Conservation (phyloP, 129 eudicot genomes). For the Solidago caesia region DNA sequence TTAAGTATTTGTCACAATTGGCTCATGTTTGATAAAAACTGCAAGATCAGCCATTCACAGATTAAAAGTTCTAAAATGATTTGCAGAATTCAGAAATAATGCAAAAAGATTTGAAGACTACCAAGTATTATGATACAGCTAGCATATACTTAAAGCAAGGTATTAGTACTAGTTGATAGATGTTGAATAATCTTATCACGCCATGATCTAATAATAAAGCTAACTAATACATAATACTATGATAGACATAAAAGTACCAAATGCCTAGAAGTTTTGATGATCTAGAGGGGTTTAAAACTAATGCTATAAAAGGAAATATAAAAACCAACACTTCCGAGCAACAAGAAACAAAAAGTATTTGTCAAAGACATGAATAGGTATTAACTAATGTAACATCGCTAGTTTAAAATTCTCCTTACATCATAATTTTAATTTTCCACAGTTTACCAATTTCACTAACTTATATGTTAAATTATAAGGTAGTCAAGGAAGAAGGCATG, state of each 20-base stretch:
- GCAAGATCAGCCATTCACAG: not conserved
- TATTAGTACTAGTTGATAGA: not conserved
- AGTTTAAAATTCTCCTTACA: not conserved
- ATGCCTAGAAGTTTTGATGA: not conserved
- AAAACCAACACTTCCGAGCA: not conserved
- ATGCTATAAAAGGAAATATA: not conserved
- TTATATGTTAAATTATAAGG: too few relatives aligned
- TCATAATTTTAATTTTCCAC: too few relatives aligned
- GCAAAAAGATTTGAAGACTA: not conserved
- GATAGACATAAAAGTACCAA: not conserved
- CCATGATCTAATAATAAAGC: not conserved
- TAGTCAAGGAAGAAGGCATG: not conserved
- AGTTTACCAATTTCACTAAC: too few relatives aligned
- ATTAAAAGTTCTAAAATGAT: not conserved
- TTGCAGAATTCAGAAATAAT: not conserved
- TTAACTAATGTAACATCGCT: not conserved
- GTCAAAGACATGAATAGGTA: not conserved
- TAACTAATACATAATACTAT: not conserved
- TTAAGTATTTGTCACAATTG: not conserved
- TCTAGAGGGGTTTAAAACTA: not conserved
- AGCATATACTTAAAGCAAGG: not conserved
- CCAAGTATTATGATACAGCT: conserved; percentile 11
- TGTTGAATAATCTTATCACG: conserved; percentile 1
- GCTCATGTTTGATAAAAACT: not conserved
- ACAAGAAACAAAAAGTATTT: not conserved